Conservation (phyloP, 2,329 filamentous ascomycete species). For the Hirsutella thompsonii region DNA sequence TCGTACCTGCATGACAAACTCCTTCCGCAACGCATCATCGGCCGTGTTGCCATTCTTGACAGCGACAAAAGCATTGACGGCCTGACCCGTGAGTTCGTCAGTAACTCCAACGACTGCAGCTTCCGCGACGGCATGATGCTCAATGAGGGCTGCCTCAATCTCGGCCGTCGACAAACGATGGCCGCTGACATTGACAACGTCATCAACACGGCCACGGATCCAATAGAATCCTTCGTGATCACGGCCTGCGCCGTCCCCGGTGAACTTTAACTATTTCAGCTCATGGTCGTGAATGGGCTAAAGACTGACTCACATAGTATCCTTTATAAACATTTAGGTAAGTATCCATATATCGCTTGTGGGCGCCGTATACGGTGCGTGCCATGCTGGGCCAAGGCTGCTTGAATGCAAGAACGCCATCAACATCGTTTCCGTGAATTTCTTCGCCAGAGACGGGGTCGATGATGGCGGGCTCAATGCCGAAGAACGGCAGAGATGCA, state of each 20-base stretch:
- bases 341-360: slow-evolving; percentile 98
- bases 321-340: slow-evolving; percentile 97
- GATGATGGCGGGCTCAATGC: slow-evolving; percentile 94
- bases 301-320: slow-evolving; percentile 69
- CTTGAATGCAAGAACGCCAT: slow-evolving; percentile 94
- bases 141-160: slow-evolving; percentile 92
- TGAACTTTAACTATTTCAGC: slow-evolving; percentile 46
- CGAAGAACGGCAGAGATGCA: slow-evolving; percentile 94
- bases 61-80: slow-evolving; percentile 91
- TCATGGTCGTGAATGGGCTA: not conserved
- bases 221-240: slow-evolving; percentile 99
- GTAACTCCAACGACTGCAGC: slow-evolving; percentile 87
- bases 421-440: slow-evolving; percentile 89
- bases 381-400: slow-evolving; percentile 98
- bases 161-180: slow-evolving; percentile 94
- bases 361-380: slow-evolving; percentile 91
- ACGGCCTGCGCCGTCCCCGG: slow-evolving; percentile 84
- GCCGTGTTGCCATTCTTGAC: slow-evolving; percentile 75
- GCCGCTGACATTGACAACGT: slow-evolving; percentile 95
- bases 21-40: slow-evolving; percentile 75
- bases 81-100: slow-evolving; percentile 92
- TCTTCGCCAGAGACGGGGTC: slow-evolving; percentile 92
- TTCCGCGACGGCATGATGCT: slow-evolving; percentile 82
- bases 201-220: slow-evolving; percentile 96
- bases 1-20: slow-evolving; percentile 85